These are phyloP conservation scores for Candida coleopterorum DNA, from an alignment of 805 yeast species.

Conservation along the genomic window DNA sequence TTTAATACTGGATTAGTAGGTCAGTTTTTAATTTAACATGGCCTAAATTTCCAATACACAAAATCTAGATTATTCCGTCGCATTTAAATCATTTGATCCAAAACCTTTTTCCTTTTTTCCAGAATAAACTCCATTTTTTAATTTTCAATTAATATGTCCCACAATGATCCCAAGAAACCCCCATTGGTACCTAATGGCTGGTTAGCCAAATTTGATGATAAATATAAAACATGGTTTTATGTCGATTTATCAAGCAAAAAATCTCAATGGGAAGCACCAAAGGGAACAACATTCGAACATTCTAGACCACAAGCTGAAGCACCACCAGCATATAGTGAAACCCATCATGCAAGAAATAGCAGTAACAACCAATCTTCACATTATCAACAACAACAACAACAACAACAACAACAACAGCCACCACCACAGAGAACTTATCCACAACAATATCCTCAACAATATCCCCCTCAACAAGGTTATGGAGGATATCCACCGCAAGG, in stretches of 20 bases:
- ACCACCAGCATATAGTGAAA: slow-evolving; percentile 38
- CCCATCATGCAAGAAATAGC: slow-evolving; percentile 3
- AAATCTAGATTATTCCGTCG: too few species aligned
- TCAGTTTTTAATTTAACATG: too few species aligned
- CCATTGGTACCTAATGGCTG: slow-evolving; percentile 66
- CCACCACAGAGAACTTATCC: slow-evolving; percentile 17
- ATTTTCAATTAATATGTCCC: slow-evolving; percentile 1
- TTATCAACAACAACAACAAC: slow-evolving; percentile 10
- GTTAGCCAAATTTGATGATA: slow-evolving; percentile 69
- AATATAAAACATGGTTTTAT: slow-evolving; percentile 71
- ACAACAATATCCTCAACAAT: slow-evolving; percentile 22
- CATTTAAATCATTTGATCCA: too few species aligned
- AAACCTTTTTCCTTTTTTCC: too few species aligned
- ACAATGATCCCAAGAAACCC: slow-evolving; percentile 25
- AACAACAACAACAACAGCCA: slow-evolving; percentile 22
- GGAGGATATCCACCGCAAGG: slow-evolving; percentile 12
- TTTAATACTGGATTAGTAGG: too few species aligned
- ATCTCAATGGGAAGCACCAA: slow-evolving; percentile 91
- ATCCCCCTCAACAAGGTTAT: slow-evolving; percentile 23
- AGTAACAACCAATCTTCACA: slow-evolving; percentile 5
- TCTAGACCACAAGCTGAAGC: slow-evolving; percentile 20
- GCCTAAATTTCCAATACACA: too few species aligned
- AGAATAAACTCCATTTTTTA: too few species aligned
- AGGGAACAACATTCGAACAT: slow-evolving; percentile 34
- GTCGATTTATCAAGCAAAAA: slow-evolving; percentile 67